These are phyloP conservation scores for Backusella liffmaniae DNA, from an alignment of 192 early-diverging fungal species.

Conservation along the genomic window DNA sequence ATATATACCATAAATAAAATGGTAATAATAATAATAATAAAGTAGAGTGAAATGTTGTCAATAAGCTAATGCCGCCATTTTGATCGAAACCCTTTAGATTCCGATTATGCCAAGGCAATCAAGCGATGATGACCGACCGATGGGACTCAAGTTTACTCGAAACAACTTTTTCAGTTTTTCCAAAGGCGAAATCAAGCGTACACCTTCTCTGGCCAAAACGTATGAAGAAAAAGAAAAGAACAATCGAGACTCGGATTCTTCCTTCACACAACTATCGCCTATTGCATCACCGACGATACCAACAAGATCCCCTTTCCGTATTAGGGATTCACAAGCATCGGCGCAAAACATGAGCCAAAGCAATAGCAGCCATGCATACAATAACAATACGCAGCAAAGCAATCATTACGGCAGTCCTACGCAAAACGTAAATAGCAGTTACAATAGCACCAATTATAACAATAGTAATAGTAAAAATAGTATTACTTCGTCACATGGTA, in stretches of 20 bases:
- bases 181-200: neutral
- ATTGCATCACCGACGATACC: slow-evolving; percentile 1
- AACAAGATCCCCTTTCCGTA: slow-evolving; percentile 13
- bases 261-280: neutral
- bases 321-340: slow-evolving; percentile 15
- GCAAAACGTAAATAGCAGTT: neutral
- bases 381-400: neutral
- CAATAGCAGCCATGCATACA: neutral
- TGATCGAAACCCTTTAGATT: neutral
- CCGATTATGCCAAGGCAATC: slow-evolving; percentile 12
- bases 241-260: neutral
- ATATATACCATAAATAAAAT: too few species aligned
- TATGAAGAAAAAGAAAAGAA: neutral
- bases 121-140: slow-evolving; percentile 14
- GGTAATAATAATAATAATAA: too few species aligned
- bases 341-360: neutral
- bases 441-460: neutral
- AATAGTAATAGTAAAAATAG: neutral
- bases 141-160: slow-evolving; percentile 15
- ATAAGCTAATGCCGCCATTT: neutral
- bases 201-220: neutral
- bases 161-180: slow-evolving; percentile 15
- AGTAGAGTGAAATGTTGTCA: neutral
- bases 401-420: neutral
- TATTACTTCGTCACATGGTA: slow-evolving; percentile 12